Percentiles rank a stretch among this genome's conserved stretches.
These are phyloP conservation scores for Yamadazyma membranifaciens DNA, from an alignment of 1,139 yeast species.

Conservation along the genomic window DNA sequence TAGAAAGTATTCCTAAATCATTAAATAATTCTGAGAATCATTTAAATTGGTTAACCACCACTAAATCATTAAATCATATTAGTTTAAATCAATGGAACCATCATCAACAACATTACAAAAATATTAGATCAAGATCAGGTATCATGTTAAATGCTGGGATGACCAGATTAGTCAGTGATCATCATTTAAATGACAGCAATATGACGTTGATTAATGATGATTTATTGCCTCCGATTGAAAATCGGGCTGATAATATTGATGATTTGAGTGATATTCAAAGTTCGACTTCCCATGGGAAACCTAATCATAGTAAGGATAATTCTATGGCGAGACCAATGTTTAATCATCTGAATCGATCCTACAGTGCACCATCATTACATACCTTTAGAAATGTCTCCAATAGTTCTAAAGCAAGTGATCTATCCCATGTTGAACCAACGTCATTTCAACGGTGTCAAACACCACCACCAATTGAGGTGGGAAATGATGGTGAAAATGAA, in stretches of 20 bases:
- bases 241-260: constrained; percentile 26
- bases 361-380: constrained; percentile 44
- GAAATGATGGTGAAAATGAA: neutral
- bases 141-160: constrained; percentile 16
- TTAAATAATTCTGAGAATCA: neutral
- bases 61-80: constrained; percentile 20
- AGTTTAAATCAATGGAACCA: constrained; percentile 34
- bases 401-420: constrained; percentile 1
- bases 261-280: constrained; percentile 25
- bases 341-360: constrained; percentile 27
- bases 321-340: constrained; percentile 12
- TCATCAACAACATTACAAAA: constrained; percentile 23
- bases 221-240: constrained; percentile 22
- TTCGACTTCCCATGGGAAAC: neutral
- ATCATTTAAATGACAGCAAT: constrained; percentile 10
- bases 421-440: neutral
- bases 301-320: neutral
- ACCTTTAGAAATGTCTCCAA: constrained; percentile 26
- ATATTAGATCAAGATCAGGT: constrained; percentile 22
- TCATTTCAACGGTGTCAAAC: constrained; percentile 14
- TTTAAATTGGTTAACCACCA: constrained; percentile 13
- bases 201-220: constrained; percentile 11
- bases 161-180: constrained; percentile 14
- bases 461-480: constrained; percentile 15
- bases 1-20: constrained; percentile 31